Base-by-base conservation (phyloP, 75 land plant species). In the Pinus albicaulis region DNA sequence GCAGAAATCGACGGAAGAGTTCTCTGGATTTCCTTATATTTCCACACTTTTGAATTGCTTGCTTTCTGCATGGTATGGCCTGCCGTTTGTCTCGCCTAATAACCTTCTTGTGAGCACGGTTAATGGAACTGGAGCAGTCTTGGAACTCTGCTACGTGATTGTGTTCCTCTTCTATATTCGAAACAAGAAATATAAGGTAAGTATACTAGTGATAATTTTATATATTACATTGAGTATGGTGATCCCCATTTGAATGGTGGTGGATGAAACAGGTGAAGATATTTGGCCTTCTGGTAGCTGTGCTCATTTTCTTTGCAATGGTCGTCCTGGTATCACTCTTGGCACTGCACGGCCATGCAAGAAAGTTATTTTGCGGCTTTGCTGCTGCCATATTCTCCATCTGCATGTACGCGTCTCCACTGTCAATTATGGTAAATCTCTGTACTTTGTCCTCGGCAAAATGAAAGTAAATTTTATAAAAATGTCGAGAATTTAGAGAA, bases 341-440 rank as follows among this genome's bases (percentile, higher is more conserved):
- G 22, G 86, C 88, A 48, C 75, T 91, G 26, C 90, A 91, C 55
- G 90, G 88, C 41, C 69, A 76, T 2, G 14, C 3, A 36, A 65
- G 93, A 15, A 88, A 86, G 83, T 57, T 88, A 57, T 78, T 88
- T 66, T 91, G 90, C 57, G 93, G 93, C 15, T 73, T 86, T 4
- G 93, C 88, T 31, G 88, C 90, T 44, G 60, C 88, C 74, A 74
- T 91, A 44, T 91, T 84, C 84, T 89, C 95, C 60, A 90, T 93
- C 72, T 75, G 88, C 80, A 96, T 96, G 99, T 96, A 96, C 71
- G 95, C 83, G n/a, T 90, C 99, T 7, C 99, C 98, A 19, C 88
- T 96, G 0, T 81, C 92, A 14, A 86, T 91, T 80, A 89, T 95
- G 92, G 98, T 48, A 48, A 44, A 41, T 5, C 12, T 52, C 52